Evolutionary conservation across 257 asterid genomes (phyloP).

Genomic region (Nicotiana tomentosiformis): DNA sequence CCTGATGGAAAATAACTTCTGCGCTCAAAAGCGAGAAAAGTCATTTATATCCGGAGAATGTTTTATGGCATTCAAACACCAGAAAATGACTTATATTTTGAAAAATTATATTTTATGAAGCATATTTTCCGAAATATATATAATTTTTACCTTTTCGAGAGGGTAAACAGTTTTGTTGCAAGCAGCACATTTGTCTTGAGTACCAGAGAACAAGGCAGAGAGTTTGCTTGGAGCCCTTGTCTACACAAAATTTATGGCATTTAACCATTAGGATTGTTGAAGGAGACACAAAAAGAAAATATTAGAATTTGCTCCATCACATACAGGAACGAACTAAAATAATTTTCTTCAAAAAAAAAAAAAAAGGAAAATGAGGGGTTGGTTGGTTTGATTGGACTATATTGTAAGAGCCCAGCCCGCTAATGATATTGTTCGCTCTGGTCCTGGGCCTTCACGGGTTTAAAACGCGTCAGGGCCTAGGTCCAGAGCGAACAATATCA

Average conservation of each 20-base stretch:
- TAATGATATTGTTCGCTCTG: too few species aligned
- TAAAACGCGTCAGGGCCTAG: too few species aligned
- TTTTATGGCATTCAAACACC: too few species aligned
- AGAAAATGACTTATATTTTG: too few species aligned
- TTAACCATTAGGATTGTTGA: not conserved
- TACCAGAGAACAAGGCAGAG: slow-evolving; percentile 76
- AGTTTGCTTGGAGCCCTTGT: slow-evolving; percentile 64
- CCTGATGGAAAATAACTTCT: not conserved
- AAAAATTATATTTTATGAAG: too few species aligned
- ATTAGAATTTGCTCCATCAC: not conserved
- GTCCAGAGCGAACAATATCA: too few species aligned
- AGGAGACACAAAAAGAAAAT: not conserved
- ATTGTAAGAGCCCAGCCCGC: too few species aligned
- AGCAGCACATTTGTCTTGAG: slow-evolving; percentile 73
- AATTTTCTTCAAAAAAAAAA: too few species aligned
- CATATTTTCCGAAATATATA: not conserved
- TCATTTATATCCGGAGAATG: too few species aligned
- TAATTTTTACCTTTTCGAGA: slow-evolving; percentile 56
- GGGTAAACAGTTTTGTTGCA: slow-evolving; percentile 82
- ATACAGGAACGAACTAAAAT: not conserved
- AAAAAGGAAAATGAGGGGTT: too few species aligned
- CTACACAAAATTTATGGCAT: slow-evolving; percentile 24
- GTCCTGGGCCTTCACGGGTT: too few species aligned
- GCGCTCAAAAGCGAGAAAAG: not conserved
- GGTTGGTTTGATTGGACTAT: too few species aligned